Evolutionary conservation across 768 basidiomycete species (phyloP), one percentile per base, ranked within the genome.

Genomic region (Rhodotorula sphaerocarpa): DNA sequence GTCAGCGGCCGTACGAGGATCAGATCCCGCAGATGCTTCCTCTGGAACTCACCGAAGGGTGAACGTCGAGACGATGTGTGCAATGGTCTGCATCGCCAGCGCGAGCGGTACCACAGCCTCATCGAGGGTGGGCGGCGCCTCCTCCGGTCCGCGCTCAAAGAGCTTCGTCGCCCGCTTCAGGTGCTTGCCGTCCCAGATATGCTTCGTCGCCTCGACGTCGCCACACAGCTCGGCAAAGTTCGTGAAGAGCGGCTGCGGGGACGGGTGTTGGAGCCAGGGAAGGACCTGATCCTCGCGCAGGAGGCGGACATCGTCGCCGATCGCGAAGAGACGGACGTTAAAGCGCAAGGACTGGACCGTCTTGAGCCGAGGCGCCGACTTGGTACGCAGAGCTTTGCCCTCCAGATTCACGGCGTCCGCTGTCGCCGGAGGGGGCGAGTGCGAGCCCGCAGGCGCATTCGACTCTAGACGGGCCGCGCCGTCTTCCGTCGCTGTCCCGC

Each of bases 21-120:
- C 57, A 31, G 30, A 83, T 81, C 81, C 82, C 15, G 45, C 15
- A 36, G 45, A 25, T n/a, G 12, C 7, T 23, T 21, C 42, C 42
- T 43, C 14, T 1, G 5, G 87, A 55, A 86, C 83, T 61, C 88
- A 87, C 7, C 85, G 85, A 2, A 86, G 79, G 41, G 81, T 79
- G 85, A 87, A 90, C 67, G 77, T 85, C 9, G 77, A 77, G 43
- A 83, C 81, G 7, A 89, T 69, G 43, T 79, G 78, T 0, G 84
- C 79, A 0, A 83, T 85, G 34, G 86, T 84, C 71, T 90, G 84
- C 16, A 88, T 75, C 7, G 86, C 87, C 21, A 86, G 75, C 3
- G 84, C 83, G 70, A 81, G 86, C 1, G 88, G 81, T 2, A 82
- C 79, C 11, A 81, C 79, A 11, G 84, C 82, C 2, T 81, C 78